These are phyloP conservation scores for Cyberlindnera suaveolens DNA, from an alignment of 805 yeast species.

Conservation along the genomic window DNA sequence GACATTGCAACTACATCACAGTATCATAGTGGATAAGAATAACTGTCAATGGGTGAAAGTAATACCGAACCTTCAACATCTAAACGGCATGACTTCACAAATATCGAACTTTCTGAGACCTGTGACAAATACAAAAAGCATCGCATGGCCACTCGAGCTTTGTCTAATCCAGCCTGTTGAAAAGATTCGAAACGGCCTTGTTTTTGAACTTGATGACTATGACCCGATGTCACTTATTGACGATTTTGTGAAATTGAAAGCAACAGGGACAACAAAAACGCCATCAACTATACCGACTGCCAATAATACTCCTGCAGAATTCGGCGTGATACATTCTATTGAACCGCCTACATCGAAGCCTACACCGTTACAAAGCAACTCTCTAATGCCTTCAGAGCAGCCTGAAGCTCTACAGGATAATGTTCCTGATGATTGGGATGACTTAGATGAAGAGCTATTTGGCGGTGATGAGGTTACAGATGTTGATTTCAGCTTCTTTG, in stretches of 20 bases:
- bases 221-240: slow-evolving; percentile 33
- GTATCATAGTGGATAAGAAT: slow-evolving; percentile 14
- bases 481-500: slow-evolving; percentile 25
- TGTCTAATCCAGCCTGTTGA: slow-evolving; percentile 51
- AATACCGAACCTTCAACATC: slow-evolving; percentile 60
- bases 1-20: slow-evolving; percentile 32
- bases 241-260: slow-evolving; percentile 32
- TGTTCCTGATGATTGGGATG: slow-evolving; percentile 20
- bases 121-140: slow-evolving; percentile 46
- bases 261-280: slow-evolving; percentile 32
- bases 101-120: slow-evolving; percentile 49
- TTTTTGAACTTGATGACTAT: slow-evolving; percentile 4
- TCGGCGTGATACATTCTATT: slow-evolving; percentile 1
- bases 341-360: slow-evolving; percentile 8
- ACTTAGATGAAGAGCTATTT: slow-evolving; percentile 27
- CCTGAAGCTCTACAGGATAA: background rate
- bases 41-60: slow-evolving; percentile 52
- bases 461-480: slow-evolving; percentile 27
- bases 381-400: background rate
- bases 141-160: slow-evolving; percentile 68
- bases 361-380: slow-evolving; percentile 3
- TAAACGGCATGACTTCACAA: slow-evolving; percentile 61
- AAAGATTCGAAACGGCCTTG: background rate
- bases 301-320: slow-evolving; percentile 20
- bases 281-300: slow-evolving; percentile 25